Evolutionary conservation across 441 rosid genomes (phyloP).

Genomic region (Pelargonium myrrhifolium): DNA sequence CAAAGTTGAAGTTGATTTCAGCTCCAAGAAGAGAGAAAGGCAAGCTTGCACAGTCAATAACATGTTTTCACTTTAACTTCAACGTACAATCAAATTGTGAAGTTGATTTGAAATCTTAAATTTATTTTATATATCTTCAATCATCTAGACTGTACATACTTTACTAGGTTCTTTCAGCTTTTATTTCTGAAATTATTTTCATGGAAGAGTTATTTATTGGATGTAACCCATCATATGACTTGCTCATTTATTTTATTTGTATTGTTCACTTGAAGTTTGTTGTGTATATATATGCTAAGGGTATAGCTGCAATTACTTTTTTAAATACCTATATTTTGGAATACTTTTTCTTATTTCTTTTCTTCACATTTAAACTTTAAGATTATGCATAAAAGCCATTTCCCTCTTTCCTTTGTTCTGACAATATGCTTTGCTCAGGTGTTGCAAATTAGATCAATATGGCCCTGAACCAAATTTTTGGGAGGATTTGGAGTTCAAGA

Average conservation of each 20-base stretch:
- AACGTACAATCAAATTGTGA: neutral
- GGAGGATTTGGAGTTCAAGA: constrained; percentile 87
- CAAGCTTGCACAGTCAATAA: constrained; percentile 21
- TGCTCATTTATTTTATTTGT: neutral
- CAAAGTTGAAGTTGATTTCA: constrained; percentile 92
- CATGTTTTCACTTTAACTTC: constrained; percentile 10
- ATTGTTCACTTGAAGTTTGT: neutral
- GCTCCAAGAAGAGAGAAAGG: constrained; percentile 96
- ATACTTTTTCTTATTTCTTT: neutral
- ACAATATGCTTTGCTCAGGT: constrained; percentile 41
- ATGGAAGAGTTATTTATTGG: neutral
- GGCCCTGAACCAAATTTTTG: constrained; percentile 80
- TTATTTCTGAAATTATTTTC: constrained; percentile 1
- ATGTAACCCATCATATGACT: neutral
- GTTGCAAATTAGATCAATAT: constrained; percentile 87
- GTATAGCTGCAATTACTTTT: constrained; percentile 3
- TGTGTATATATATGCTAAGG: neutral
- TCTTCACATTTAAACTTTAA: neutral
- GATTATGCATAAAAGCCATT: neutral
- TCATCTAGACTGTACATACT: neutral
- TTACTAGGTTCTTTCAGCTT: neutral
- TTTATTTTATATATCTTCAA: no score
- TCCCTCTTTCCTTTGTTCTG: constrained; percentile 19
- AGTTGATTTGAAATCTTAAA: neutral
- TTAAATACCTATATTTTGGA: neutral